Evolutionary conservation across 306 rosid genomes (phyloP).

Genomic region (Prunus armeniaca): DNA sequence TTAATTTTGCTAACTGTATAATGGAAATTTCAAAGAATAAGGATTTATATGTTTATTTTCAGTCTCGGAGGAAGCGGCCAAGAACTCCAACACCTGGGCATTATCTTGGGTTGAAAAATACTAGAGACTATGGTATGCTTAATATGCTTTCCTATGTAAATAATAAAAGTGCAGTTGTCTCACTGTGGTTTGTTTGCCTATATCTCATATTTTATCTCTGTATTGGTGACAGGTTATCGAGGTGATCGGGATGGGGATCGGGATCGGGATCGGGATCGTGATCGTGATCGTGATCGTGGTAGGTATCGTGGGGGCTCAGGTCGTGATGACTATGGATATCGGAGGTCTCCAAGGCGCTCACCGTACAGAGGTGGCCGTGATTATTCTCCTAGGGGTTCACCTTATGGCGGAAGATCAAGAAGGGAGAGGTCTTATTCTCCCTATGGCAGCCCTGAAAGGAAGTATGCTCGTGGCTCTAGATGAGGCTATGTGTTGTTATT

Average conservation of each 20-base stretch:
- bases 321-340: conserved; percentile 72
- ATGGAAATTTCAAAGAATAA: conserved; percentile 22
- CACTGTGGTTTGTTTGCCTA: background rate
- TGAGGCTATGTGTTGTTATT: conserved; percentile 28
- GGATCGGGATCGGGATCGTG: conserved; percentile 35
- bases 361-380: conserved; percentile 83
- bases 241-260: conserved; percentile 46
- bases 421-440: conserved; percentile 88
- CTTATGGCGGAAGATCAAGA: conserved; percentile 75
- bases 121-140: conserved; percentile 74
- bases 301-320: conserved; percentile 52
- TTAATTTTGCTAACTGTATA: conserved; percentile 8
- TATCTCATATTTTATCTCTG: conserved; percentile 13
- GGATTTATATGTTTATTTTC: conserved; percentile 38
- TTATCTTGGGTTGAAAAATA: conserved; percentile 87
- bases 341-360: conserved; percentile 86
- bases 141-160: background rate
- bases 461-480: conserved; percentile 64
- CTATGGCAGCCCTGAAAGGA: conserved; percentile 78
- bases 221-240: conserved; percentile 41
- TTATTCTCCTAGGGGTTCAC: conserved; percentile 70
- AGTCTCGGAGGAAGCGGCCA: conserved; percentile 95
- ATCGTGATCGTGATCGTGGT: conserved; percentile 52
- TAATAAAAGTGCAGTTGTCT: background rate
- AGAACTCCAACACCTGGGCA: conserved; percentile 99